These are phyloP conservation scores for Chlorella sorokiniana DNA, from an alignment of 139 green algal genomes.

Conservation along the genomic window DNA sequence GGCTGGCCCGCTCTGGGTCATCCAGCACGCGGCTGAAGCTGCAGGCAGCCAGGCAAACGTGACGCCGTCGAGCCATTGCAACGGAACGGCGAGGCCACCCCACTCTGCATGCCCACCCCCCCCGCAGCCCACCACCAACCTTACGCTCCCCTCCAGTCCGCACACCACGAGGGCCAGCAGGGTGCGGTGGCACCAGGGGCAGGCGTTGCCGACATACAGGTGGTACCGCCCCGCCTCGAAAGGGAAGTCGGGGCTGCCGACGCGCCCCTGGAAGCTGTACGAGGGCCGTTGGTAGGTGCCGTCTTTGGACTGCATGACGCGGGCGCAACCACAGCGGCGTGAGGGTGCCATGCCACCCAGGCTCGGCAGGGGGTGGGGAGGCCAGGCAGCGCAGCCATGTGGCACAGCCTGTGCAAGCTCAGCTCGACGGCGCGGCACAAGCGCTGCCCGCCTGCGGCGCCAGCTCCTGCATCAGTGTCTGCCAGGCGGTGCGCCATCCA, in stretches of 20 bases:
- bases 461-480: slow-evolving; percentile 87
- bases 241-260: slow-evolving; percentile 68
- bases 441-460: slow-evolving; percentile 69
- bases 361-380: background rate
- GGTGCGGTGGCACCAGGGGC: slow-evolving; percentile 96
- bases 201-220: slow-evolving; percentile 91
- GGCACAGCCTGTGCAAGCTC: too few relatives aligned
- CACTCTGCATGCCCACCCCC: background rate
- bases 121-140: background rate
- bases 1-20: slow-evolving; percentile 75
- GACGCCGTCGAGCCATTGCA: too few relatives aligned
- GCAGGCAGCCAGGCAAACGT: background rate
- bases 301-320: slow-evolving; percentile 36
- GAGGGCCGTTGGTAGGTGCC: slow-evolving; percentile 77
- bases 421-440: too few relatives aligned
- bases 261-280: slow-evolving; percentile 68
- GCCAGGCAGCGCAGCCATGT: background rate
- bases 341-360: background rate
- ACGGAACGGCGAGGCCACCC: background rate
- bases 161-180: slow-evolving; percentile 70
- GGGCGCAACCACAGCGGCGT: background rate
- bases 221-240: slow-evolving; percentile 21
- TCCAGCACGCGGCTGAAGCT: slow-evolving; percentile 55
- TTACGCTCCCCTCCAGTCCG: slow-evolving; percentile 52
- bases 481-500: slow-evolving; percentile 73